These are phyloP conservation scores for Scutellaria galericulata DNA, from an alignment of 257 asterid species.

Conservation along the genomic window DNA sequence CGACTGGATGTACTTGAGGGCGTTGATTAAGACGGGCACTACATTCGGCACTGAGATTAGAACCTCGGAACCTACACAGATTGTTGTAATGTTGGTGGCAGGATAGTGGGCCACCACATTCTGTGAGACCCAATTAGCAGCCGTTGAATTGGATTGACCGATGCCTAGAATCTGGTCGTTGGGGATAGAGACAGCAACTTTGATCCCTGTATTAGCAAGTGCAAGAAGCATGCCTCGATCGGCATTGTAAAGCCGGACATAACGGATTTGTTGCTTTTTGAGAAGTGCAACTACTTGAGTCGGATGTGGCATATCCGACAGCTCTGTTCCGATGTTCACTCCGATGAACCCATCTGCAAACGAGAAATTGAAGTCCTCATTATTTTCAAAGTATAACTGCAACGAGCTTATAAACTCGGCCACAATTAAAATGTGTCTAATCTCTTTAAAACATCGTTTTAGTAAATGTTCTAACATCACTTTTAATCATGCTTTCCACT, in stretches of 20 bases:
- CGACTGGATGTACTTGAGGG: conserved; percentile 72
- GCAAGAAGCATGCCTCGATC: conserved; percentile 89
- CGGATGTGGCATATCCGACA: conserved; percentile 87
- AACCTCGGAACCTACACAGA: conserved; percentile 86
- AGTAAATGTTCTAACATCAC: not conserved
- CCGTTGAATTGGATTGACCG: conserved; percentile 81
- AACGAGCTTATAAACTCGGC: not conserved
- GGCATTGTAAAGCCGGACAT: conserved; percentile 69
- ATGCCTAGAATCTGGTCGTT: conserved; percentile 76
- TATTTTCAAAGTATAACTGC: not conserved
- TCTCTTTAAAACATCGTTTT: not conserved
- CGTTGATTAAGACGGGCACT: conserved; percentile 61
- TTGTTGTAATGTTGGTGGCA: conserved; percentile 68
- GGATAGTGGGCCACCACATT: conserved; percentile 80
- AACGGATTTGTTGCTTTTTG: conserved; percentile 69
- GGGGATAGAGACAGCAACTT: conserved; percentile 68
- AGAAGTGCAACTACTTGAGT: conserved; percentile 88
- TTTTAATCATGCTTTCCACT: not conserved
- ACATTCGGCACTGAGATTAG: conserved; percentile 67
- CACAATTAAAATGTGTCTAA: not conserved
- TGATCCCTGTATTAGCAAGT: conserved; percentile 78
- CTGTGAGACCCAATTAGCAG: conserved; percentile 87
- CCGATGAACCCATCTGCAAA: conserved; percentile 68
- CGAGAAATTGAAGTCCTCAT: not conserved
- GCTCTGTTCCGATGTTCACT: conserved; percentile 78